Conservation (phyloP, 2,329 filamentous ascomycete species). For the Fusarium xylarioides region DNA sequence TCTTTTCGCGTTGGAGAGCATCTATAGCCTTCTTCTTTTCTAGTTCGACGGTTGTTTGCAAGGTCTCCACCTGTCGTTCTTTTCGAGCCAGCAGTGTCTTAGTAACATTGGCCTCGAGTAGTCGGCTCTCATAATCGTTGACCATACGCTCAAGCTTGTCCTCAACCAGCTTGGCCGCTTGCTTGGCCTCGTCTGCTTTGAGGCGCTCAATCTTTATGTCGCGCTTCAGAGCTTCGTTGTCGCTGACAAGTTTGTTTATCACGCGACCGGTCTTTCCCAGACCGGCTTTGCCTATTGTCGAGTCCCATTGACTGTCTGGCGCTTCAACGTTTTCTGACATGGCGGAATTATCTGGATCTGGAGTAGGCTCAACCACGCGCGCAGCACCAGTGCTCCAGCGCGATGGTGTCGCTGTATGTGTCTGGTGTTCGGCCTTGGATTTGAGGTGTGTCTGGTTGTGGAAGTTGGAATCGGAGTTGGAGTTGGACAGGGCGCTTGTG, state of each 20-base stretch:
- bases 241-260: slow-evolving; percentile 82
- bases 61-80: slow-evolving; percentile 76
- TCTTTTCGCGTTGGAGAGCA: slow-evolving; percentile 68
- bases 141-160: slow-evolving; percentile 76
- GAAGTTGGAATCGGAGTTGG: slow-evolving; percentile 49
- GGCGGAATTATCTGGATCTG: slow-evolving; percentile 39
- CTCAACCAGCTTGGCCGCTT: slow-evolving; percentile 72
- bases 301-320: slow-evolving; percentile 64
- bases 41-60: slow-evolving; percentile 69
- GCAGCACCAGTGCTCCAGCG: slow-evolving; percentile 47
- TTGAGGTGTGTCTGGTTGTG: slow-evolving; percentile 47
- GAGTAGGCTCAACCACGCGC: slow-evolving; percentile 45
- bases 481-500: slow-evolving; percentile 57
- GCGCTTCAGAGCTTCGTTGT: slow-evolving; percentile 80
- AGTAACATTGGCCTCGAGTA: slow-evolving; percentile 76
- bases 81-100: slow-evolving; percentile 76
- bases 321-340: slow-evolving; percentile 49
- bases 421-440: slow-evolving; percentile 49
- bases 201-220: slow-evolving; percentile 74
- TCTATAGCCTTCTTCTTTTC: slow-evolving; percentile 70
- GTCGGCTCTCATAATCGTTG: slow-evolving; percentile 73
- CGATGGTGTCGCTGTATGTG: slow-evolving; percentile 40
- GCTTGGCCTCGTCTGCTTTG: slow-evolving; percentile 75
- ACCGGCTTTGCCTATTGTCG: slow-evolving; percentile 74
- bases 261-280: slow-evolving; percentile 79